Evolutionary conservation across 2,329 filamentous ascomycete genomes (phyloP), one percentile per base, ranked within the genome.

Genomic region (Dichotomopilus funicola): DNA sequence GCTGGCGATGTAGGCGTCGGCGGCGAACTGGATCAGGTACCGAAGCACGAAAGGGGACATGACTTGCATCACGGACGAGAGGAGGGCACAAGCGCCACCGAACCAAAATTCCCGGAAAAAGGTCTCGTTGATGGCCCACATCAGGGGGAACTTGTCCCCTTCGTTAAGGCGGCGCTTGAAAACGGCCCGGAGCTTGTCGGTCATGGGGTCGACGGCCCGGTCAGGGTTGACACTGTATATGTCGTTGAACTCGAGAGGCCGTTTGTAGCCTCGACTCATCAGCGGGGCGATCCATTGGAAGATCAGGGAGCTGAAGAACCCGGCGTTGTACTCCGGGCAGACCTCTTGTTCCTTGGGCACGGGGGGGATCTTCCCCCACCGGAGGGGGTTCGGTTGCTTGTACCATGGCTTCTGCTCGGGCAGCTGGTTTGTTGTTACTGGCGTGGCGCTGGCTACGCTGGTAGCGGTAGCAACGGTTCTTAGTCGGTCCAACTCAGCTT

Each of bases 221-320:
- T 88, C 75, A 0, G 91, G 91, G 61, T 96, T 96, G 63, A 97
- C 88, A 1, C 78, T 74, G 87, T 91, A 97, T 55, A 99, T 83
- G 68, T 99, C 94, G 62, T 88, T 88, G 54, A 85, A 73, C 65
- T 96, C 87, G 2, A 99, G 78, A 2, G 85, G 83, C 11, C 94
- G 85, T 67, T 89, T 85, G 71, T 96, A 97, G 38, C 94, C 94
- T 41, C 84, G 81, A 85, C 73, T 78, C 91, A 97, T 97, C 54
- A 97, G 68, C 1, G 89, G 86, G 0, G 84, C 83, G 78, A 96
- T 92, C 92, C 92, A 97, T 68, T 90, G 83, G 67, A 96, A 97
- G 4, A 86, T 87, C 27, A 95, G 69, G 55, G 78, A 69, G 72
- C 89, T 95, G 60, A 94, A 79, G 65, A 91, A 86, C 2, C 80